Percentiles rank a stretch among this genome's conserved stretches.
Evolutionary conservation across 2,329 filamentous ascomycete genomes (phyloP).

Genomic region (Exophiala alcalophila): DNA sequence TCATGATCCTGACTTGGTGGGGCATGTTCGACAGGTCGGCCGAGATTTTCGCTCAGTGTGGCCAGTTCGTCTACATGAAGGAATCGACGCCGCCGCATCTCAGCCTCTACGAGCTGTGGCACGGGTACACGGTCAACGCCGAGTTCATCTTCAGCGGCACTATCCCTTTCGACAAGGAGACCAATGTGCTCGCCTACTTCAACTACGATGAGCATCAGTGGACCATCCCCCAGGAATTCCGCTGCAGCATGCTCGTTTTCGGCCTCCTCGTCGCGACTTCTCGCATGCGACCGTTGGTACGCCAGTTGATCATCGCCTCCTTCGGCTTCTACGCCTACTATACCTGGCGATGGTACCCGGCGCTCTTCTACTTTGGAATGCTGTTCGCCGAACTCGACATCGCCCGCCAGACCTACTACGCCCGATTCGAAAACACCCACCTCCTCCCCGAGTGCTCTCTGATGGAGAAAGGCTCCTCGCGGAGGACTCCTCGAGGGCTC

Average conservation of each 20-base stretch:
- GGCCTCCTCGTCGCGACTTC: slow-evolving; percentile 12
- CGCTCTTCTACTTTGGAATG: slow-evolving; percentile 22
- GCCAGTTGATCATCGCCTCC: slow-evolving; percentile 3
- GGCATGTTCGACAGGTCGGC: slow-evolving; percentile 27
- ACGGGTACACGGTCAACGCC: slow-evolving; percentile 36
- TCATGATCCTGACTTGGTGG: slow-evolving; percentile 40
- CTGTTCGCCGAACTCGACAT: slow-evolving; percentile 21
- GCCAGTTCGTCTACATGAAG: slow-evolving; percentile 9
- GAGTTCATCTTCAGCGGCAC: slow-evolving; percentile 31
- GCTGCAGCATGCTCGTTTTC: slow-evolving; percentile 37
- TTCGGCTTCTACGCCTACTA: slow-evolving; percentile 3
- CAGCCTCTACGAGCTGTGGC: slow-evolving; percentile 32
- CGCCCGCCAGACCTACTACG: slow-evolving; percentile 14
- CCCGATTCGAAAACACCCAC: too few relatives aligned
- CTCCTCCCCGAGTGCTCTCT: too few relatives aligned
- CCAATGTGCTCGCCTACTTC: slow-evolving; percentile 13
- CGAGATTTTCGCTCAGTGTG: slow-evolving; percentile 7
- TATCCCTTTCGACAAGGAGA: slow-evolving; percentile 14
- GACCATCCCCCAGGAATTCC: slow-evolving; percentile 47
- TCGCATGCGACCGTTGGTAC: slow-evolving; percentile 5
- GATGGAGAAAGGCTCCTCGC: neutral
- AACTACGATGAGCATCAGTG: slow-evolving; percentile 42
- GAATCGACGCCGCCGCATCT: slow-evolving; percentile 39
- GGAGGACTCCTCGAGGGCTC: neutral
- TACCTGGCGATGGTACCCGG: slow-evolving; percentile 5